These are phyloP conservation scores for Zygnema cylindricum DNA, from an alignment of 139 green algal species.

Conservation along the genomic window DNA sequence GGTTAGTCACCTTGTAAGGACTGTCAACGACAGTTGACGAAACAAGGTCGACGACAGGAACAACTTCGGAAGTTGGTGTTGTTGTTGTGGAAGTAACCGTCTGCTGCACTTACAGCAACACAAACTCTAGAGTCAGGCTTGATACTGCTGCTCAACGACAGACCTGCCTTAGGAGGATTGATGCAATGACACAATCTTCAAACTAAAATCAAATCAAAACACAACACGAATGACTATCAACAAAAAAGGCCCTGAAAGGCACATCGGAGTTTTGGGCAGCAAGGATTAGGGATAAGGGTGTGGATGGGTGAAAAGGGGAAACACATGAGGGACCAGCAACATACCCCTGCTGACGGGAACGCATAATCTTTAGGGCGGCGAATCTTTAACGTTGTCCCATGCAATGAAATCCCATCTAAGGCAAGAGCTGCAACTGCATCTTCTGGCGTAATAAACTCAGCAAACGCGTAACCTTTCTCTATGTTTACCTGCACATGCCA, in stretches of 20 bases:
- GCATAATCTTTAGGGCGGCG: conserved; percentile 60
- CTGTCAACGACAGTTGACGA: conserved; percentile 33
- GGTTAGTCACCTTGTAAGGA: conserved; percentile 36
- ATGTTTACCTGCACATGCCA: conserved; percentile 50
- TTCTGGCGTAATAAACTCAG: conserved; percentile 57
- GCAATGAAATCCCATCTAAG: conserved; percentile 49
- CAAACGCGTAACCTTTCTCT: conserved; percentile 59
- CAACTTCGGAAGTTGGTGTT: background rate
- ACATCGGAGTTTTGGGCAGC: no score
- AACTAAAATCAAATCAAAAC: no score
- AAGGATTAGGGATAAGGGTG: no score
- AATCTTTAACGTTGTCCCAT: conserved; percentile 57
- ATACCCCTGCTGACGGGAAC: background rate
- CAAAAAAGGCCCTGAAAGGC: no score
- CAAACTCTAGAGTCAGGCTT: no score
- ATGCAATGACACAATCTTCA: no score
- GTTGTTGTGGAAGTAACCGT: background rate
- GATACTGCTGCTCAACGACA: no score
- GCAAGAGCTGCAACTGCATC: conserved; percentile 47
- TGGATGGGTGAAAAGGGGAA: background rate
- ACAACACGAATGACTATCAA: no score
- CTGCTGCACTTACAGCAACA: background rate
- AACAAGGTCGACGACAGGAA: conserved; percentile 12
- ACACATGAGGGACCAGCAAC: background rate
- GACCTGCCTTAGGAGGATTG: no score